phyloP scores from a whole-genome alignment of 2,329 filamentous ascomycete species.

The Cercospora sesami region DNA sequence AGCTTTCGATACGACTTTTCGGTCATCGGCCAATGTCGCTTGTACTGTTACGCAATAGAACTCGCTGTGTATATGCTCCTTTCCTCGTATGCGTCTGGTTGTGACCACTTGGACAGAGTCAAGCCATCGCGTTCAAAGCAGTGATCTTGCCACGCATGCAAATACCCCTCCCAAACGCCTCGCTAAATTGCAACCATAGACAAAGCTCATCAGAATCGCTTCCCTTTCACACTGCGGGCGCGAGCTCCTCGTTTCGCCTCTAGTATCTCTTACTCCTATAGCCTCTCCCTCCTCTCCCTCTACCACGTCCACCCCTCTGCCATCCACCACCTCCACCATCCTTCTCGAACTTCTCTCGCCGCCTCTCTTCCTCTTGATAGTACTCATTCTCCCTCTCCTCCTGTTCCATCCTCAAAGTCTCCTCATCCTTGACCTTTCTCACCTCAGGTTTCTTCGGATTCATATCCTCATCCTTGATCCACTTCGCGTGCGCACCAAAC shows the following conservation, averaged over 20 bases:
- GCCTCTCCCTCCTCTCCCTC: slow-evolving; percentile 40
- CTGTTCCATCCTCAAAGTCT: slow-evolving; percentile 65
- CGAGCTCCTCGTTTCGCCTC: background rate
- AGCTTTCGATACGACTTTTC: background rate
- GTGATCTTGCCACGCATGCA: background rate
- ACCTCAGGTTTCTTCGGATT: slow-evolving; percentile 55
- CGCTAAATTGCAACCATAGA: background rate
- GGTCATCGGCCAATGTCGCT: background rate
- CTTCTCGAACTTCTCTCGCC: slow-evolving; percentile 47
- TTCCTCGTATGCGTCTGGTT: background rate
- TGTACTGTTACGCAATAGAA: background rate
- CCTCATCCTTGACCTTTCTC: slow-evolving; percentile 68
- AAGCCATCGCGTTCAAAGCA: background rate
- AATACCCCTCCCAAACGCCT: slow-evolving; percentile 1
- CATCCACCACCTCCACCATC: slow-evolving; percentile 49
- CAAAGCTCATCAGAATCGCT: background rate
- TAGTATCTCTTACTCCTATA: slow-evolving; percentile 18
- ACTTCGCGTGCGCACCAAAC: slow-evolving; percentile 79
- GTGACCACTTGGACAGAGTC: background rate
- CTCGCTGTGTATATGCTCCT: background rate
- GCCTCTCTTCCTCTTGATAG: slow-evolving; percentile 55
- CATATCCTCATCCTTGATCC: slow-evolving; percentile 66
- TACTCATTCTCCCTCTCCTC: slow-evolving; percentile 57
- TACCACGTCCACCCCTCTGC: slow-evolving; percentile 46
- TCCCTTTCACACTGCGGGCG: background rate